Percentiles rank a stretch among this genome's conserved stretches.
Evolutionary conservation across 2,329 filamentous ascomycete genomes (phyloP).

Genomic region (Aspergillus quadricinctus): DNA sequence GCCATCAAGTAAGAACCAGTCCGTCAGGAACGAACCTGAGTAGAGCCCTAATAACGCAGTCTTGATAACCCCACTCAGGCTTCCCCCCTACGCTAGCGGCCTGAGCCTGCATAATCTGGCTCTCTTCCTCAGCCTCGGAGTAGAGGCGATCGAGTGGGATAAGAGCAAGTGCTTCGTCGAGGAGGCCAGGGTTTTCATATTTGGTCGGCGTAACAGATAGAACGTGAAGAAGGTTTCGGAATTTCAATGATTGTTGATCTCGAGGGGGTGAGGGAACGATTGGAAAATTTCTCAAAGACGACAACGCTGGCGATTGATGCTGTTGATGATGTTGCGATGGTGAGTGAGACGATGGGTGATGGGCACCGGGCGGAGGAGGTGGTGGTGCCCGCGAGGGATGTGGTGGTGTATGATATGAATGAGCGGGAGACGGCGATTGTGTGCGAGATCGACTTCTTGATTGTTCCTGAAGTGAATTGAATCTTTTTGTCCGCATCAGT

Average conservation of each 20-base stretch:
- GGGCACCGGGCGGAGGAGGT: constrained; percentile 27
- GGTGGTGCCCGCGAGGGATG: constrained; percentile 35
- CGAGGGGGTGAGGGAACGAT: constrained; percentile 71
- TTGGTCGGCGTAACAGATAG: constrained; percentile 84
- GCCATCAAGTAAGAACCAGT: constrained; percentile 4
- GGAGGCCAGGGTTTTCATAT: constrained; percentile 91
- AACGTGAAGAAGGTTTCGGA: constrained; percentile 76
- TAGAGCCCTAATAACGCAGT: constrained; percentile 87
- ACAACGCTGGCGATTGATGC: constrained; percentile 32
- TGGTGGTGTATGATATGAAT: constrained; percentile 13
- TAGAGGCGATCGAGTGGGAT: constrained; percentile 91
- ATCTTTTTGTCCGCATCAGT: constrained; percentile 76
- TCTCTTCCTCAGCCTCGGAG: constrained; percentile 88
- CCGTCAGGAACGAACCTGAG: constrained; percentile 58
- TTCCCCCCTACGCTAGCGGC: constrained; percentile 82
- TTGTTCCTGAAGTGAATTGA: constrained; percentile 72
- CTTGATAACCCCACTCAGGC: constrained; percentile 94
- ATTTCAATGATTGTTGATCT: constrained; percentile 67
- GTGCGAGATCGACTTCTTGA: constrained; percentile 55
- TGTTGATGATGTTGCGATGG: constrained; percentile 28
- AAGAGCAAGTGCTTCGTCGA: constrained; percentile 83
- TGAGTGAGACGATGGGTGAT: constrained; percentile 10
- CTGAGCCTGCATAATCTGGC: constrained; percentile 79
- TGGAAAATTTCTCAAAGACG: constrained; percentile 55
- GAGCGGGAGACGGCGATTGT: constrained; percentile 50